Evolutionary conservation across 345 rosid genomes (phyloP).

Genomic region (Eucalyptus regnans): DNA sequence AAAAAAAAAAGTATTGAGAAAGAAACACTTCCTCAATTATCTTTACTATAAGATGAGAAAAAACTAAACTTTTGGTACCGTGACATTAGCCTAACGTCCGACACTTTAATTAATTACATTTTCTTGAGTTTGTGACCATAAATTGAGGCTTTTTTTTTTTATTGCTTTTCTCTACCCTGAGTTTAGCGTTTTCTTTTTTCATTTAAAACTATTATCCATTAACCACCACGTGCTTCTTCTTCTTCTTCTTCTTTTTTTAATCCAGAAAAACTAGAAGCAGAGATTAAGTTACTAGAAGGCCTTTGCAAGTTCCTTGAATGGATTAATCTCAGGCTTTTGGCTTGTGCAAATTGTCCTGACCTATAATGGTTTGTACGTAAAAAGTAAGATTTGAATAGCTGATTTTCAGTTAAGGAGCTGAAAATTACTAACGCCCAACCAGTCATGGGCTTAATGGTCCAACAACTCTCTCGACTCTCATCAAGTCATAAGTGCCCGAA

Average conservation of each 20-base stretch:
- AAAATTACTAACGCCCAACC: background rate
- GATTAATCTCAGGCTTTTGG: background rate
- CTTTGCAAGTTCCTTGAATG: background rate
- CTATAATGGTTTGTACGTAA: background rate
- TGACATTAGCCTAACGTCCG: background rate
- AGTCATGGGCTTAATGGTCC: background rate
- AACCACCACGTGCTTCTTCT: background rate
- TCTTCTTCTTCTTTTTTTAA: background rate
- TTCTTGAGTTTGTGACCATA: background rate
- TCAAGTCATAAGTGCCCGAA: background rate
- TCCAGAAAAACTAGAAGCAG: background rate
- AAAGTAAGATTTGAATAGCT: background rate
- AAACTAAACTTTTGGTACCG: background rate
- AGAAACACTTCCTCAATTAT: background rate
- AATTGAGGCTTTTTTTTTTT: background rate
- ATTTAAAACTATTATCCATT: background rate
- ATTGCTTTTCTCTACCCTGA: background rate
- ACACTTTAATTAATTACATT: background rate
- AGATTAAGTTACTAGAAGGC: background rate
- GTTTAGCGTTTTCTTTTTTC: background rate
- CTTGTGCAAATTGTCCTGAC: background rate
- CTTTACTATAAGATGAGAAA: background rate
- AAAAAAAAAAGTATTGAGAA: background rate
- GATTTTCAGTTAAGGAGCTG: background rate
- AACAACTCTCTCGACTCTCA: no score